Base-by-base conservation (phyloP, 2,329 filamentous ascomycete species). In the Aspergillus costaricaensis region DNA sequence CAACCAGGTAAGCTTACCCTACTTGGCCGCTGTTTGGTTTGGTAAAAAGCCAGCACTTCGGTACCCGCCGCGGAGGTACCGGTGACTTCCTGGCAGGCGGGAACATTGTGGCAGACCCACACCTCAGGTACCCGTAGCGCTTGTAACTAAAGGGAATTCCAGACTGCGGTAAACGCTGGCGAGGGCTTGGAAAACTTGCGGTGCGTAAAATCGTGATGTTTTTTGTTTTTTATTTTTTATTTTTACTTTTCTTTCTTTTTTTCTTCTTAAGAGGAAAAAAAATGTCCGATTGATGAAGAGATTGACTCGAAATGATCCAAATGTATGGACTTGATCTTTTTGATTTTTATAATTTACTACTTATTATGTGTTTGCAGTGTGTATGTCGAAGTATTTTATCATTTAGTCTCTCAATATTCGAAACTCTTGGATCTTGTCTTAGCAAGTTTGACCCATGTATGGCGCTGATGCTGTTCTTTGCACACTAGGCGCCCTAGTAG, bases 51-150 rank as follows among this genome's bases (percentile, higher is more conserved):
- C 52, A 43, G 30, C 3, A 48, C 12, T 49, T 38, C 51, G 41
- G 63, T 61, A 62, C 55, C 55, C 55, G 48, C 43, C 36, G 12
- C 41, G 48, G 43, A 62, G 53, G 64, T 65, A 58, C 62, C 39
- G 49, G 54, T 51, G 62, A 62, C 61, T 62, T 58, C 59, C 19
- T 61, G 57, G 58, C 59, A 62, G 58, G 62, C 51, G 59, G 58
- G 57, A 65, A 57, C 41, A 57, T 49, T n/a, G 43, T 51, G 51
- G 52, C 17, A 38, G 64, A 56, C 63, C 61, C 63, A 66, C 65
- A 38, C 61, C 57, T 61, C 63, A 67, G 65, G 63, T 66, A 66
- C 65, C 65, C 63, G 59, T 53, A 51, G 49, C 57, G 56, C 52
- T 59, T 64, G 62, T 62, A 61, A 57, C 47, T 38, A 14, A 36